Evolutionary conservation across 1,284 basidiomycete genomes (phyloP), one percentile per base, ranked within the genome.

Genomic region (Ustilago vetiveriae): DNA sequence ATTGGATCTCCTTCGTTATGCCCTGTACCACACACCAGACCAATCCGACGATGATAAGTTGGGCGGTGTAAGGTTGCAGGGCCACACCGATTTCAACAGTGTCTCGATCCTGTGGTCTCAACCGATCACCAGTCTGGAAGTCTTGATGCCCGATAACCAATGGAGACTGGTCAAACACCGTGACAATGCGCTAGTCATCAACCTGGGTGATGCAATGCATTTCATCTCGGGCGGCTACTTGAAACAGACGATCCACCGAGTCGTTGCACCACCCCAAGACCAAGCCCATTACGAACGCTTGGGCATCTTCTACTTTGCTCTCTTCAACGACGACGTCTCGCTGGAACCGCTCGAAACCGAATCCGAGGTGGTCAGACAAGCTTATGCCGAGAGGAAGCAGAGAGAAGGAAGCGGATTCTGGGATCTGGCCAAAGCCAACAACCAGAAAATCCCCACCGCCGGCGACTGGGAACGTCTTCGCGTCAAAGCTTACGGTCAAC

Each of bases 81-180:
- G 83, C n/a, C 84, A 84, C 59, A 83, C 82, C 29, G 84, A 84
- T 52, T 84, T 83, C 60, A 83, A 84, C 41, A 63, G 74, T 24
- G 83, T 83, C 36, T 82, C 82, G 19, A 77, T 84, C 43, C 80
- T 84, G 35, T 84, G 83, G 80, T 80, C 76, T 2, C 83, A 84
- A 47, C 84, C 84, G 3, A 82, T 84, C 62, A 83, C 83, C 0
- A 81, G 79, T 17, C 76, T 84, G 16, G 83, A 84, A 55, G 84
- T 84, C 51, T 80, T 83, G 57, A 82, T 82, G 63, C 76, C 76
- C 1, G 83, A 84, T 47, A 81, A 84, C 49, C 26, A 76, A 49
- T 84, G 84, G 84, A 63, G 79, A 22, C 78, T 83, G 19, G 83
- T 83, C 16, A 82, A 82, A 35, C 83, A 84, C 75, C 66, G 70